Conservation (phyloP, 2,329 filamentous ascomycete species). For the Gaeumannomyces sp. region DNA sequence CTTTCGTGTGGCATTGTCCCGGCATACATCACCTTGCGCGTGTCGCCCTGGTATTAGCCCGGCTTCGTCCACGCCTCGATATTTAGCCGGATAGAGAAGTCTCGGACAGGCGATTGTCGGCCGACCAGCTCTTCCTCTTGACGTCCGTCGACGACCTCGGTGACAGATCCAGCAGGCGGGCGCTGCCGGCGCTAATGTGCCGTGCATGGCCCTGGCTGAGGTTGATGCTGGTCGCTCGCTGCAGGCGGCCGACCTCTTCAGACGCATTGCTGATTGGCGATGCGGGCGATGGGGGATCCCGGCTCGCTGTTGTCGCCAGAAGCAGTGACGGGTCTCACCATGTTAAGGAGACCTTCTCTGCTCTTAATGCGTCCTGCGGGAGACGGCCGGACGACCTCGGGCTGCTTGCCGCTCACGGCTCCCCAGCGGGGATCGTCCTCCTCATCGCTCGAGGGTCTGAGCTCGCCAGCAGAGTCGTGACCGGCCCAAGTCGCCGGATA, state of each 20-base stretch:
- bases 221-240: slow-evolving; percentile 66
- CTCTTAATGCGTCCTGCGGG: slow-evolving; percentile 42
- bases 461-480: slow-evolving; percentile 42
- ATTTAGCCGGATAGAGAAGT: background rate
- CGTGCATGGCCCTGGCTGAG: slow-evolving; percentile 59
- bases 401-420: slow-evolving; percentile 39
- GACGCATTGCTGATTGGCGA: slow-evolving; percentile 5
- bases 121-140: slow-evolving; percentile 28
- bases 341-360: slow-evolving; percentile 44
- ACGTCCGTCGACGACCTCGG: slow-evolving; percentile 48
- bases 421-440: slow-evolving; percentile 47
- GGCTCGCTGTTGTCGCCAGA: slow-evolving; percentile 15
- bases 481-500: slow-evolving; percentile 21
- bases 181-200: slow-evolving; percentile 72
- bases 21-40: background rate
- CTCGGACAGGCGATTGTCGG: background rate
- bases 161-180: slow-evolving; percentile 64
- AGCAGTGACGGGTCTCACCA: slow-evolving; percentile 30
- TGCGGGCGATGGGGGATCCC: slow-evolving; percentile 7
- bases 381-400: slow-evolving; percentile 55
- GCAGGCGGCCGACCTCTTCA: slow-evolving; percentile 30
- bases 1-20: background rate
- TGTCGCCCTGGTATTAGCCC: too few relatives aligned
- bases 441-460: slow-evolving; percentile 53
- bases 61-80: too few relatives aligned